Evolutionary conservation across 2,329 filamentous ascomycete species (phyloP).

Genomic region (Talaromyces sp.): DNA sequence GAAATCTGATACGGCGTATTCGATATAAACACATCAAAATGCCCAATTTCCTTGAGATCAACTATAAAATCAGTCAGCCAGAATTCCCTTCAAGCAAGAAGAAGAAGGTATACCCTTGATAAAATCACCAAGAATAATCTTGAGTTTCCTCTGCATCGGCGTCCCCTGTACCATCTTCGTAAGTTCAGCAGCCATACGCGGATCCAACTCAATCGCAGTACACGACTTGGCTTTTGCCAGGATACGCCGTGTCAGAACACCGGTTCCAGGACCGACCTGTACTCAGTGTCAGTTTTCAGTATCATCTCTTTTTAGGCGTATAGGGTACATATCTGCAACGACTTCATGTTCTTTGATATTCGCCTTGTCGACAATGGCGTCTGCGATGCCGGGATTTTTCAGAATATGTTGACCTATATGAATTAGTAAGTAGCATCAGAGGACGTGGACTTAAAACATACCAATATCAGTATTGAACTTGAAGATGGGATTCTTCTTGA

Average conservation of each 20-base stretch:
- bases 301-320: neutral
- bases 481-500: conserved; percentile 80
- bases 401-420: conserved; percentile 73
- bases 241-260: conserved; percentile 85
- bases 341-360: conserved; percentile 82
- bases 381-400: conserved; percentile 83
- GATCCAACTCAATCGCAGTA: conserved; percentile 88
- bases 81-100: neutral
- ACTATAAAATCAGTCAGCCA: neutral
- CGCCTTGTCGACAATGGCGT: conserved; percentile 81
- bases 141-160: conserved; percentile 76
- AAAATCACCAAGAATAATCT: conserved; percentile 86
- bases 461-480: conserved; percentile 90
- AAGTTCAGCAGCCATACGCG: conserved; percentile 92
- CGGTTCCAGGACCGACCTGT: conserved; percentile 78
- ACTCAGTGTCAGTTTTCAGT: conserved; percentile 70
- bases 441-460: neutral
- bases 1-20: conserved; percentile 83
- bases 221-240: conserved; percentile 81
- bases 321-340: conserved; percentile 22
- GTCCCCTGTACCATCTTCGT: conserved; percentile 91
- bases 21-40: conserved; percentile 78
- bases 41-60: conserved; percentile 20
- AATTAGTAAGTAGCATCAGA: neutral
- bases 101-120: conserved; percentile 66